phyloP scores from a whole-genome alignment of 305 asterid genomes.

The Solanum hybrid region DNA sequence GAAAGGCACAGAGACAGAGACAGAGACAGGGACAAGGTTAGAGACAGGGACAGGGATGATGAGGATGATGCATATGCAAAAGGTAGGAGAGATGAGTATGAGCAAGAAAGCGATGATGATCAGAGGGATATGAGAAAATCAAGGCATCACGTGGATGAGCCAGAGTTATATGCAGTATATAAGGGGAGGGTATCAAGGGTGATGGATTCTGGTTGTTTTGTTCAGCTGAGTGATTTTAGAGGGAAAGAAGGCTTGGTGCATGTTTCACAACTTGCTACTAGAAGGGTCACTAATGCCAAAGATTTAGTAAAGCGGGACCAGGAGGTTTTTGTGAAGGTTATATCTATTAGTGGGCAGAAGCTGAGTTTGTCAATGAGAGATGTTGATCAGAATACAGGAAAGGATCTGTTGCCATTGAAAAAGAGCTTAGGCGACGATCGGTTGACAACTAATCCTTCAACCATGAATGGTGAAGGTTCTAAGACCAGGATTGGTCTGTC shows the following conservation, averaged over 20 bases:
- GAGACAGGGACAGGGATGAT: conserved; percentile 12
- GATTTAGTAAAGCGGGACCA: conserved; percentile 76
- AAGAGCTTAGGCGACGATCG: conserved; percentile 47
- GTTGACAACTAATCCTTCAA: conserved; percentile 43
- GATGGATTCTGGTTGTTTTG: conserved; percentile 94
- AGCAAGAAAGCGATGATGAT: conserved; percentile 17
- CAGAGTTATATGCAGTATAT: conserved; percentile 56
- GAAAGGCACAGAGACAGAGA: conserved; percentile 12
- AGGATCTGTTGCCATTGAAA: conserved; percentile 69
- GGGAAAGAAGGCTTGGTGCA: conserved; percentile 95
- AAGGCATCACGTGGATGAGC: conserved; percentile 48
- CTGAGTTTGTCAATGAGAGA: conserved; percentile 87
- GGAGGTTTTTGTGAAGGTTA: conserved; percentile 80
- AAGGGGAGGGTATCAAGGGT: conserved; percentile 85
- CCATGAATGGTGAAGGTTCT: conserved; percentile 35
- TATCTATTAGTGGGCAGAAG: conserved; percentile 69
- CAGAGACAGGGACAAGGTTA: conserved; percentile 19
- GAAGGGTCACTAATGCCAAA: conserved; percentile 79
- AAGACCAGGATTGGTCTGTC: conserved; percentile 62
- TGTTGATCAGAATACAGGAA: conserved; percentile 85
- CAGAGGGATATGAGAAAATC: conserved; percentile 25
- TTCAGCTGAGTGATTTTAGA: conserved; percentile 54
- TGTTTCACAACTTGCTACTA: conserved; percentile 74
- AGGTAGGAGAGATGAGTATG: conserved; percentile 23
- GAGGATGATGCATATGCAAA: conserved; percentile 20